Conservation (phyloP, 305 asterid genomes). For the Plantago coronopus region DNA sequence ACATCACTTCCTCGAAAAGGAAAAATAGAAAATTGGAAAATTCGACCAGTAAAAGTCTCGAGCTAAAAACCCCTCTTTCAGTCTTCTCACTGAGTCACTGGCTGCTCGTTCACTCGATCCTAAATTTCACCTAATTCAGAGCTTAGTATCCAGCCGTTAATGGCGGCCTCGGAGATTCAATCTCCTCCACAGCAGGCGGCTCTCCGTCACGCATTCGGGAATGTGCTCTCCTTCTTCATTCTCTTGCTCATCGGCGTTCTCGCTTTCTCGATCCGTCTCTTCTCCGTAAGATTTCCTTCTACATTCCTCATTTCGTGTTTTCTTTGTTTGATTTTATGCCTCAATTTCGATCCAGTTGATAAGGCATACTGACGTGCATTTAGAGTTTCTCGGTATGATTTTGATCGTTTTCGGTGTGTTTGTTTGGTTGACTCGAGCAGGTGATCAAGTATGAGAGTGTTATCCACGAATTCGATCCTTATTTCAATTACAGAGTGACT, state of each 20-base stretch:
- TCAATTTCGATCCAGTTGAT: slow-evolving; percentile 10
- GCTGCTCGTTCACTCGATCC: too few relatives aligned
- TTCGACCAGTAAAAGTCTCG: too few relatives aligned
- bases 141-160: slow-evolving; percentile 13
- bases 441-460: slow-evolving; percentile 99
- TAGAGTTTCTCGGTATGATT: slow-evolving; percentile 14
- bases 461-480: slow-evolving; percentile 97
- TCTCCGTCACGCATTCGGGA: slow-evolving; percentile 85
- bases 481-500: slow-evolving; percentile 98
- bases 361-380: slow-evolving; percentile 18
- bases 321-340: slow-evolving; percentile 9
- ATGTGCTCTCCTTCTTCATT: slow-evolving; percentile 69
- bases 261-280: slow-evolving; percentile 99
- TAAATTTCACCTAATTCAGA: too few relatives aligned
- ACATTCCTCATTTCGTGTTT: not conserved
- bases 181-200: slow-evolving; percentile 33
- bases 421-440: slow-evolving; percentile 35
- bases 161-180: slow-evolving; percentile 60
- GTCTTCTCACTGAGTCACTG: too few relatives aligned
- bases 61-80: too few relatives aligned
- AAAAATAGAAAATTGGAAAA: too few relatives aligned
- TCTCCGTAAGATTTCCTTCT: slow-evolving; percentile 52
- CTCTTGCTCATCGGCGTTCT: slow-evolving; percentile 88
- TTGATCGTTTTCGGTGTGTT: slow-evolving; percentile 4
- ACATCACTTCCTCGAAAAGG: too few relatives aligned